Evolutionary conservation across 768 basidiomycete species (phyloP).

Genomic region (Coprinopsis marcescibilis): DNA sequence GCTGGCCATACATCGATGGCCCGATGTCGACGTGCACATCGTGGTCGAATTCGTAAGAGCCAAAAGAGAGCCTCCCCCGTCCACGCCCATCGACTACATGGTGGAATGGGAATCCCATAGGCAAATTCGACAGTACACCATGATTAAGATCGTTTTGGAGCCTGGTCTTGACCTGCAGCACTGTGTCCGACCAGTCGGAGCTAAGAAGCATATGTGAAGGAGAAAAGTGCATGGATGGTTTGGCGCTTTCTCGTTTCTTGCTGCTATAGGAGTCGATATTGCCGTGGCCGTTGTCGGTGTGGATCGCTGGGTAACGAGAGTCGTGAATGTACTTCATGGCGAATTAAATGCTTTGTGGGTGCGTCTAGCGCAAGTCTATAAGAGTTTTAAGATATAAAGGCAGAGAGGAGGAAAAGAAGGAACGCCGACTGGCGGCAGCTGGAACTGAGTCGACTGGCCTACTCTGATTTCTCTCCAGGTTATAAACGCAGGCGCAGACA

Average conservation of each 20-base stretch:
- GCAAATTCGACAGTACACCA: conserved; percentile 25
- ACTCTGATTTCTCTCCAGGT: background rate
- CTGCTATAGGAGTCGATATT: too few relatives aligned
- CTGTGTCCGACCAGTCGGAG: too few relatives aligned
- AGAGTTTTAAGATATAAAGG: background rate
- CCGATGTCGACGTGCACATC: conserved; percentile 18
- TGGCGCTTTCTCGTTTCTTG: too few relatives aligned
- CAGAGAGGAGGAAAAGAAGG: background rate
- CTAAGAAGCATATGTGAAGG: background rate
- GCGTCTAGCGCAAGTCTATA: too few relatives aligned
- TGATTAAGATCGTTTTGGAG: conserved; percentile 23
- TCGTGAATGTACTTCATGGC: too few relatives aligned
- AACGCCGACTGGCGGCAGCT: background rate
- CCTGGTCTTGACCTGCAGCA: conserved; percentile 3
- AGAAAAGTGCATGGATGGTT: background rate
- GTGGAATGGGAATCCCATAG: conserved; percentile 33
- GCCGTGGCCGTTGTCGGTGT: too few relatives aligned
- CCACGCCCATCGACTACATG: conserved; percentile 19
- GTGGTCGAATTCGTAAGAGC: conserved; percentile 32
- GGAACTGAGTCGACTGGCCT: background rate
- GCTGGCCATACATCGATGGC: conserved; percentile 16
- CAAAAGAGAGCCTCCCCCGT: conserved; percentile 19
- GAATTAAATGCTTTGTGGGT: too few relatives aligned
- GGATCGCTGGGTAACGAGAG: too few relatives aligned
- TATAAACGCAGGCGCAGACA: too few relatives aligned